phyloP scores from a whole-genome alignment of 768 basidiomycete species.

The Mycena vitilis region DNA sequence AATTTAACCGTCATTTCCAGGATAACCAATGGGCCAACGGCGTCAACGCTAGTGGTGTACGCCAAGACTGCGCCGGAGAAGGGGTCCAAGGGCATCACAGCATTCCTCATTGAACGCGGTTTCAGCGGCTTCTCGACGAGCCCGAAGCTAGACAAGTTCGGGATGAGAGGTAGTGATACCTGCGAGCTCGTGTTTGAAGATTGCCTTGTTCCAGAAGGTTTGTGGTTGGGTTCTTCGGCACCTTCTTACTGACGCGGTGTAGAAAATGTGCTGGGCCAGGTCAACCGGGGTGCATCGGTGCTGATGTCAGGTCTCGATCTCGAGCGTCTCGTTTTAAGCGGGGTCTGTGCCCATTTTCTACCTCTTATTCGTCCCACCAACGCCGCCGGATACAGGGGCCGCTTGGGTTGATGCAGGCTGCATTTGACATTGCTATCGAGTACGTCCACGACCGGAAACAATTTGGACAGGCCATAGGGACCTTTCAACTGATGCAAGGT shows the following conservation, averaged over 20 bases:
- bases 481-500: constrained; percentile 98
- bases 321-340: constrained; percentile 91
- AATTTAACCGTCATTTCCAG: constrained; percentile 50
- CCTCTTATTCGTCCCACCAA: neutral
- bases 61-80: constrained; percentile 86
- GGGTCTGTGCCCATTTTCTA: constrained; percentile 43
- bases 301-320: constrained; percentile 96
- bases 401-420: constrained; percentile 94
- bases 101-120: constrained; percentile 88
- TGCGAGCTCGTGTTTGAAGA: constrained; percentile 94
- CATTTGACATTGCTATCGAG: constrained; percentile 88
- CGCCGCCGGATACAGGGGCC: constrained; percentile 62
- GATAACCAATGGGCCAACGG: constrained; percentile 95
- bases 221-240: constrained; percentile 34
- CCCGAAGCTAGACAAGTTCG: constrained; percentile 94
- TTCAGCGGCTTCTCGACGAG: constrained; percentile 90
- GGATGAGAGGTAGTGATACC: constrained; percentile 96
- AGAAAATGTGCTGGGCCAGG: constrained; percentile 88
- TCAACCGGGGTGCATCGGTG: constrained; percentile 85
- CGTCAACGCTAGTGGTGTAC: constrained; percentile 93
- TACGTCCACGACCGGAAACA: constrained; percentile 96
- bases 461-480: constrained; percentile 87
- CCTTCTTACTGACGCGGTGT: constrained; percentile 15
- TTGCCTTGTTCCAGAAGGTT: constrained; percentile 90
- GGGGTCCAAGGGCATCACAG: constrained; percentile 89